These are phyloP conservation scores for Mycena capillaripes DNA, from an alignment of 768 basidiomycete species.

Conservation along the genomic window DNA sequence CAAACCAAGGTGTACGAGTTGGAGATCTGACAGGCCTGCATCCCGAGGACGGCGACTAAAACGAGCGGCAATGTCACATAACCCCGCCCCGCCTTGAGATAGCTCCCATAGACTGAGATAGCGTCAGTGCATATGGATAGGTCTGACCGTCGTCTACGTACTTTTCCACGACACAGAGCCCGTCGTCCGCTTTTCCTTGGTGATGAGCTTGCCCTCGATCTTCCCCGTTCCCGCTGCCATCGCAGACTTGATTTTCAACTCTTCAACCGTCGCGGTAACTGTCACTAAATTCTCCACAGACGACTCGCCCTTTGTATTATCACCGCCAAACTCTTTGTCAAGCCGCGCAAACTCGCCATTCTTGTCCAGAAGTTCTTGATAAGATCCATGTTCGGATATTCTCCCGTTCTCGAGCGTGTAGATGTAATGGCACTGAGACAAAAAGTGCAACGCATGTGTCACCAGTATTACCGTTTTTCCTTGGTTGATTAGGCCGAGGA, in stretches of 20 bases:
- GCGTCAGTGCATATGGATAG: background rate
- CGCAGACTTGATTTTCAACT: slow-evolving; percentile 53
- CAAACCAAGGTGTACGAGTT: slow-evolving; percentile 79
- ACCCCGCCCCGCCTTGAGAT: slow-evolving; percentile 69
- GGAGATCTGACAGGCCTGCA: slow-evolving; percentile 74
- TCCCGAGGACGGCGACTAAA: slow-evolving; percentile 62
- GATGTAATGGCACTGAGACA: slow-evolving; percentile 90
- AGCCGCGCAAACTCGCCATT: slow-evolving; percentile 71
- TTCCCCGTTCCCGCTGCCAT: slow-evolving; percentile 66
- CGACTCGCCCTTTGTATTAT: slow-evolving; percentile 42
- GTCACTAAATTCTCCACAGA: slow-evolving; percentile 31
- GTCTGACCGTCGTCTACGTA: slow-evolving; percentile 37
- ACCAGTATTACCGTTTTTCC: slow-evolving; percentile 90
- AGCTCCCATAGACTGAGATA: slow-evolving; percentile 70
- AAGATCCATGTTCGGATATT: slow-evolving; percentile 80
- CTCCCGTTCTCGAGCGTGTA: slow-evolving; percentile 82
- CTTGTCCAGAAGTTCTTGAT: slow-evolving; percentile 60
- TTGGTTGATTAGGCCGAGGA: slow-evolving; percentile 58
- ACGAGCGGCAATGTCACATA: slow-evolving; percentile 65
- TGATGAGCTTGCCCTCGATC: slow-evolving; percentile 75
- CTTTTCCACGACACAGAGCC: slow-evolving; percentile 70
- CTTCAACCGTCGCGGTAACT: slow-evolving; percentile 43
- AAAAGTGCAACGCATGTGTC: slow-evolving; percentile 80
- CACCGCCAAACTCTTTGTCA: slow-evolving; percentile 72
- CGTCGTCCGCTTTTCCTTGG: slow-evolving; percentile 74